phyloP scores from a whole-genome alignment of 139 green algal species.

The Micractinium sp. region DNA sequence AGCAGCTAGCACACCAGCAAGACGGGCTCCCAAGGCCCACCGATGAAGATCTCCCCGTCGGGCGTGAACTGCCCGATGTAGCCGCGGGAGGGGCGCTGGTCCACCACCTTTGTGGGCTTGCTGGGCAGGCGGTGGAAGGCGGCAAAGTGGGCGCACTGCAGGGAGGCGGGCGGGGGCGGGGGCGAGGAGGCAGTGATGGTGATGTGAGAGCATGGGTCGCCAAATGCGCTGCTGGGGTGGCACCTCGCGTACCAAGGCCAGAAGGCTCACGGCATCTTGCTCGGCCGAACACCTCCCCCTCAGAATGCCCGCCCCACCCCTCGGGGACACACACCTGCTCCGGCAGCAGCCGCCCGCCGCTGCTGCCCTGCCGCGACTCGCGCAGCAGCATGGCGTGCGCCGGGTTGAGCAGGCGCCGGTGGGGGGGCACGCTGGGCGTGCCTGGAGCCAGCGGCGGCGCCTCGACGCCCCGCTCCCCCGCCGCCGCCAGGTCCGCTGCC shows the following conservation, averaged over 20 bases:
- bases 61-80: slow-evolving; percentile 95
- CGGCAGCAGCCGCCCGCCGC: slow-evolving; percentile 7
- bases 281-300: neutral
- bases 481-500: too few species aligned
- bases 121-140: slow-evolving; percentile 45
- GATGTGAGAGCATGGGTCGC: neutral
- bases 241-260: neutral
- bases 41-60: slow-evolving; percentile 86
- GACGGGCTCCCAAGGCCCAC: slow-evolving; percentile 55
- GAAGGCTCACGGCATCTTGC: too few species aligned
- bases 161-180: neutral
- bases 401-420: slow-evolving; percentile 18
- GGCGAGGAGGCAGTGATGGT: too few species aligned
- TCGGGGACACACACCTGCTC: slow-evolving; percentile 10
- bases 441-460: neutral
- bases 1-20: too few species aligned
- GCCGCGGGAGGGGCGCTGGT: slow-evolving; percentile 68
- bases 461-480: neutral
- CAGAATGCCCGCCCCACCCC: too few species aligned
- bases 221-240: neutral
- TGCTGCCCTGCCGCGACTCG: slow-evolving; percentile 30
- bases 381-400: slow-evolving; percentile 35
- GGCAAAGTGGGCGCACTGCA: slow-evolving; percentile 50
- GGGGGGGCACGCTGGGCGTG: too few species aligned
- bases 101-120: slow-evolving; percentile 49